These are phyloP conservation scores for Gloeophyllum trabeum DNA, from an alignment of 768 basidiomycete species.

Conservation along the genomic window DNA sequence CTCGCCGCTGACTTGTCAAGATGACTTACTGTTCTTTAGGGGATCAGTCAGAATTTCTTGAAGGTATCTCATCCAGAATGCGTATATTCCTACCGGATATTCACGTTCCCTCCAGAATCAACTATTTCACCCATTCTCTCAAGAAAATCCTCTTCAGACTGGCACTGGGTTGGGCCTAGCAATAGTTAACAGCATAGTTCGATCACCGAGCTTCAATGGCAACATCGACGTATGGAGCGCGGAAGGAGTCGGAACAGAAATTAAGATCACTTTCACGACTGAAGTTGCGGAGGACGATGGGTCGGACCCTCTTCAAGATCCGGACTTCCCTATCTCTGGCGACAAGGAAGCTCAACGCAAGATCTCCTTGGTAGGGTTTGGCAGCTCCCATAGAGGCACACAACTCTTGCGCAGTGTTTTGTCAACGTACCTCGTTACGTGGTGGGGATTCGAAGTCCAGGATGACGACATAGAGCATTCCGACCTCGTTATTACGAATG, in stretches of 20 bases:
- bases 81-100: neutral
- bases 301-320: constrained; percentile 18
- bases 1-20: neutral
- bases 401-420: constrained; percentile 56
- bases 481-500: constrained; percentile 75
- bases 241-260: constrained; percentile 85
- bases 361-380: constrained; percentile 68
- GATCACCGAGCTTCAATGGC: constrained; percentile 75
- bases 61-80: constrained; percentile 36
- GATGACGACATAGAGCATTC: constrained; percentile 32
- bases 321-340: constrained; percentile 34
- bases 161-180: constrained; percentile 92
- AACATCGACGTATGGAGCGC: constrained; percentile 92
- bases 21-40: constrained; percentile 28
- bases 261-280: constrained; percentile 75
- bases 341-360: constrained; percentile 28
- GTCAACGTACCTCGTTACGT: constrained; percentile 50
- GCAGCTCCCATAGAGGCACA: constrained; percentile 48
- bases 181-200: constrained; percentile 88
- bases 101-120: constrained; percentile 49
- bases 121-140: constrained; percentile 94
- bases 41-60: constrained; percentile 87
- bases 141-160: constrained; percentile 89
- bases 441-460: constrained; percentile 62
- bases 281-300: constrained; percentile 40